Percentiles rank a stretch among this genome's conserved stretches.
Evolutionary conservation across 495 filamentous ascomycete genomes (phyloP).

Genomic region (Xylaria castorea): DNA sequence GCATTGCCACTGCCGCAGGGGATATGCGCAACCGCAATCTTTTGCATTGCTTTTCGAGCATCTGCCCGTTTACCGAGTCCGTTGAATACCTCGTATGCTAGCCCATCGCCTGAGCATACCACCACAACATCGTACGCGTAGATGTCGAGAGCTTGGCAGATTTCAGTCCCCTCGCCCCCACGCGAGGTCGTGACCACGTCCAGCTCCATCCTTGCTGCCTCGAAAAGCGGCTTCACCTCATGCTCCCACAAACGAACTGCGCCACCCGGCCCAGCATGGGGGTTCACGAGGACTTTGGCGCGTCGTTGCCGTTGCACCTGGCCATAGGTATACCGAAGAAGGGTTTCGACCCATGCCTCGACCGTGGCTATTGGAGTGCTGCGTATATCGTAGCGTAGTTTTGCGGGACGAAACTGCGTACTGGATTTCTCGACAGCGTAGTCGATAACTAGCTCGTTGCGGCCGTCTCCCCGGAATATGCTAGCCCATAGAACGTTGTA

Average conservation of each 20-base stretch:
- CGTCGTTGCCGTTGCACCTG: slow-evolving; percentile 69
- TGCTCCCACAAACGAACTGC: slow-evolving; percentile 76
- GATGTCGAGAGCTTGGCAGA: slow-evolving; percentile 79
- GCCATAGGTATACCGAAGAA: slow-evolving; percentile 77
- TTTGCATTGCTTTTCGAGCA: slow-evolving; percentile 73
- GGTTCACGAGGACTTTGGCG: slow-evolving; percentile 89
- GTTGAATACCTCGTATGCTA: slow-evolving; percentile 95
- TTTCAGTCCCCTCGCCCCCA: slow-evolving; percentile 77
- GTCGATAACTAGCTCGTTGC: slow-evolving; percentile 68
- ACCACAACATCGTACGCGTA: slow-evolving; percentile 82
- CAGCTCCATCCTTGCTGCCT: slow-evolving; percentile 77
- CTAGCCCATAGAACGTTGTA: slow-evolving; percentile 84
- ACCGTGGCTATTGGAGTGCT: slow-evolving; percentile 46
- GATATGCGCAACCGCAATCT: slow-evolving; percentile 85
- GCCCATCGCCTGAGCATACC: slow-evolving; percentile 89
- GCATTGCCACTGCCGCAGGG: slow-evolving; percentile 95
- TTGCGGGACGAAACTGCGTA: slow-evolving; percentile 61
- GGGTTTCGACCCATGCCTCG: slow-evolving; percentile 64
- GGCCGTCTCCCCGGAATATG: slow-evolving; percentile 76
- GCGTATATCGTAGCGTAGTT: slow-evolving; percentile 64
- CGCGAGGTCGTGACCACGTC: slow-evolving; percentile 78
- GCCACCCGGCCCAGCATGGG: slow-evolving; percentile 82
- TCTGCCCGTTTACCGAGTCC: slow-evolving; percentile 79
- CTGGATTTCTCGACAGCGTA: slow-evolving; percentile 68
- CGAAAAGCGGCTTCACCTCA: slow-evolving; percentile 82